Evolutionary conservation across 805 yeast genomes (phyloP), one percentile per base, ranked within the genome.

Genomic region (Cyberlindnera suaveolens): DNA sequence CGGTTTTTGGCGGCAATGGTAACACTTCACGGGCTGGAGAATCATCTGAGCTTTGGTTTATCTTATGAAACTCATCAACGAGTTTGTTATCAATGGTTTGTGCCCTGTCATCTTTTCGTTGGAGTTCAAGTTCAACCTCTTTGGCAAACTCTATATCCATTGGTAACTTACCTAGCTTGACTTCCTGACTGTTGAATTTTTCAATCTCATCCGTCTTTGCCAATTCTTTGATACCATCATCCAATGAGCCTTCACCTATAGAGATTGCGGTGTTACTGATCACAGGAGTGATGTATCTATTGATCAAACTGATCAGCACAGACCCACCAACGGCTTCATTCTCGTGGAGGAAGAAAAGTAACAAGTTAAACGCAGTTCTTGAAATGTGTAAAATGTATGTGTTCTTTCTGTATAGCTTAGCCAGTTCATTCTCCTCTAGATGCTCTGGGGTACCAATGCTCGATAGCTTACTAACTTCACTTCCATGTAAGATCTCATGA

Each of bases 281-380:
- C 35, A 66, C 63, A 14, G 73, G 72, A 34, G 74, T 80, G 53
- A 93, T 71, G 61, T 87, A 80, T 64, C 88, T 90, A 66, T 93
- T 93, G 49, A 93, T 81, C 39, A 88, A 74, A 52, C 96, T 71
- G 38, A 93, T 86, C 42, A 91, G 71, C 32, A 91, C 76, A 2
- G 90, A 83, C 2, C 98, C 98, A 35, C 98, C 98, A 42, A 82
- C 81, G 9, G 84, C 83, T 63, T 89, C 97, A 60, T 89, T 87
- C 58, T 91, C 97, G 60, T 88, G 95, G 42, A 93, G 65, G 53
- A 89, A 91, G 60, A 87, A 86, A 42, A 93, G 70, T 50, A 93
- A 72, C 52, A 91, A 67, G 60, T 89, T 93, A 57, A 91, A 73
- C 5, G 95, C 79, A 1, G 96, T 89, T 49, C 85, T 81, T 13